Base-by-base conservation (phyloP, 2,329 filamentous ascomycete genomes). In the Colletotrichum tanaceti region DNA sequence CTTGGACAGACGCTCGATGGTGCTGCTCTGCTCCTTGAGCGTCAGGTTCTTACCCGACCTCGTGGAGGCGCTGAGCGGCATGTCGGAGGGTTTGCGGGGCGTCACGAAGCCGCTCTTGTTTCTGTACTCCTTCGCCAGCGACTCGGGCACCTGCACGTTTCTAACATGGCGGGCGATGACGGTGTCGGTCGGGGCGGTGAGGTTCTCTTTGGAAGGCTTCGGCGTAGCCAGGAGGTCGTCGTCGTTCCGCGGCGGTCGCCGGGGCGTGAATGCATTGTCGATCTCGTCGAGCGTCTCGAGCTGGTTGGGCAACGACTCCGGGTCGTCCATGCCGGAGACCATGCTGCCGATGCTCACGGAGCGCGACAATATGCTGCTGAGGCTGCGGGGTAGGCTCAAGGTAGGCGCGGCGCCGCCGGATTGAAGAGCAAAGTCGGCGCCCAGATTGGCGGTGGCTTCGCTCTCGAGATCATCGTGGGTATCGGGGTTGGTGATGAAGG, bases 21-120 rank as follows among this genome's bases (percentile, higher is more conserved):
- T 98, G 80, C 92, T 97, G 77, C 95, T 97, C 79, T 99, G 96
- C 79, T 99, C 96, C 78, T 98, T 98, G 47, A 99, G 83, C 0
- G 96, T 98, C 80, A 99, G 83, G 73, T 89, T 93, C 75, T 87
- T 90, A 22, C 90, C 89, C 52, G 85, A 85, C 50, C 88, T 85
- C 10, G 82, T 80, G 4, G 83, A 82, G 22, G 80, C 81, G 16
- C 82, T 77, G 38, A 84, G 83, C 68, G 89, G 90, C 64, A 89
- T 77, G 43, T 82, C 82, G 1, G 84, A 82, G 13, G 82, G 80
- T 72, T 85, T 86, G 28, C 83, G 79, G 43, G 89, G 87, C 6
- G 88, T 92, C 9, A 86, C 79, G 43, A 90, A 84, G 24, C 89
- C 87, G 71, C 90, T 87, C 75, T 93, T 92, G 72, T 90, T 91